Evolutionary conservation across 257 asterid genomes (phyloP), one percentile per base, ranked within the genome.

Genomic region (Salvia miltiorrhiza): DNA sequence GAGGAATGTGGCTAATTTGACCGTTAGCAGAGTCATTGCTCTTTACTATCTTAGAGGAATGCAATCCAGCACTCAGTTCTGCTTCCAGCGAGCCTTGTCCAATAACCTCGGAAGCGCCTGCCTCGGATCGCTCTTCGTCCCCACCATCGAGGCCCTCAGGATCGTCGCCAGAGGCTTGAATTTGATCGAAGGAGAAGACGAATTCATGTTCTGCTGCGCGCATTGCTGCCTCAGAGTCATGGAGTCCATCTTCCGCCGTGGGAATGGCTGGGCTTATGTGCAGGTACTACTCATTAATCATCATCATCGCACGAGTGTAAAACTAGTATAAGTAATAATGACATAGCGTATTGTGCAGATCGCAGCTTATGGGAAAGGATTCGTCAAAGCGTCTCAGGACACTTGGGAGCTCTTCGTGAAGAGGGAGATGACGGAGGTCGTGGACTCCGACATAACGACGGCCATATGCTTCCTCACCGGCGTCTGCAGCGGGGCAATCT

Each of bases 261-360:
- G 97, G 67, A 94, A 94, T 62, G 96, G 99, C 7, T 94, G 99
- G 99, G 99, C 99, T 49, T 94, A 90, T 79, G 97, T 94, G 70
- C 99, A 93, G 87, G 99, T 30, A 4, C 30, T 30, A 30, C 6
- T 30, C 6, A 1, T 30, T 1, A 4, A 30, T 30, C 3, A 2
- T 30, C 0, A 2, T 0, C 35, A 30, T 30, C 35, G 35, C 35
- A 30, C 35, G 35, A 6, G 35, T 30, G 35, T 4, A 30, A 30
- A 30, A 30, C 35, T 30, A 30, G 5, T 30, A 1, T 26, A 26
- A 73, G 45, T 39, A 9, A 39, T 1, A 39, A 63, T 48, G 30
- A 24, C n/a, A n/a, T n/a, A 57, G 43, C 44, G 13, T 7, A 40
- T 16, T 47, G 47, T 60, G 17, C 79, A 93, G 97, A 91, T 91